Evolutionary conservation across 176 grass and related monocot species (phyloP).

Genomic region (Bromus sterilis): DNA sequence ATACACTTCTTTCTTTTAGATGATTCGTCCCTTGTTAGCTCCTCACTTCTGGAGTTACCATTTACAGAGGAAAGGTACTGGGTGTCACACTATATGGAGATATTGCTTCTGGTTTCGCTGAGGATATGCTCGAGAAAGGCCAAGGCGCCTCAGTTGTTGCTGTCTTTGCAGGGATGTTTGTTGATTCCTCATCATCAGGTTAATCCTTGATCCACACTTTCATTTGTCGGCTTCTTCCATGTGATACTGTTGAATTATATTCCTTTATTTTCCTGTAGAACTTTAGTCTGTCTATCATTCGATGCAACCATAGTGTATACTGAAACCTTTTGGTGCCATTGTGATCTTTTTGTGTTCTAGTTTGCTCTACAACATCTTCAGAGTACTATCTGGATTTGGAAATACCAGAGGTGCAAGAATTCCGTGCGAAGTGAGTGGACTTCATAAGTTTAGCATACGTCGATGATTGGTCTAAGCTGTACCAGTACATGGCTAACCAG

Average conservation of each 20-base stretch:
- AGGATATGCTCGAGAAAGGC: not conserved
- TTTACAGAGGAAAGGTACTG: not conserved
- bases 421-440: not conserved
- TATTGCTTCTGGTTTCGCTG: not conserved
- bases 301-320: not conserved
- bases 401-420: not conserved
- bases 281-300: not conserved
- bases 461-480: not conserved
- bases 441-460: not conserved
- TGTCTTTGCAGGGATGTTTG: not conserved
- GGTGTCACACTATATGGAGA: not conserved
- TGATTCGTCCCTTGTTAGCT: not conserved
- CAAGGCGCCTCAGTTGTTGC: not conserved
- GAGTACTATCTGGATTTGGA: not conserved
- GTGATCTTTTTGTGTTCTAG: not conserved
- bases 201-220: not conserved
- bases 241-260: not conserved
- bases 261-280: not conserved
- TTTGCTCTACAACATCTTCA: constrained; percentile 6
- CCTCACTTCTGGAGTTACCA: not conserved
- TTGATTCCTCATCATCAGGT: not conserved
- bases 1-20: not conserved
- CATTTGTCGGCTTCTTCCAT: not conserved
- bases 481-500: not conserved
- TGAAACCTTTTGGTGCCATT: not conserved